phyloP scores from a whole-genome alignment of 2,329 filamentous ascomycete genomes.

The Elsinoe perseae region DNA sequence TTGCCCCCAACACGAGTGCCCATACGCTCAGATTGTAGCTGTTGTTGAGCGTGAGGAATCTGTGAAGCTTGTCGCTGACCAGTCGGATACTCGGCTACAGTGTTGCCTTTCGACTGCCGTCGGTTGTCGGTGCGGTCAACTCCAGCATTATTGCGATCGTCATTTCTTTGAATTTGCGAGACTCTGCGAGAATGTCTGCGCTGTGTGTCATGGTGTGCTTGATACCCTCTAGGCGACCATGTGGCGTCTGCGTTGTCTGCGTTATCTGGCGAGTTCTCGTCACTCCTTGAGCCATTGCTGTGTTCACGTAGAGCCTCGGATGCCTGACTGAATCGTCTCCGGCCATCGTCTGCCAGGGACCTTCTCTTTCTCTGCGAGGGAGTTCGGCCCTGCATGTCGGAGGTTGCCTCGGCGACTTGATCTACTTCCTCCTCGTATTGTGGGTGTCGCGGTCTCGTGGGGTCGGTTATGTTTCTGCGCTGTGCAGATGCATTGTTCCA shows the following conservation, averaged over 20 bases:
- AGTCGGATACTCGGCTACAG: slow-evolving; percentile 17
- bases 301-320: slow-evolving; percentile 17
- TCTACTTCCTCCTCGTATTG: neutral
- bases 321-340: slow-evolving; percentile 16
- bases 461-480: slow-evolving; percentile 7
- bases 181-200: neutral
- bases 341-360: slow-evolving; percentile 8
- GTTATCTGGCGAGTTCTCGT: neutral
- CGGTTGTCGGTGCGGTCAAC: slow-evolving; percentile 32
- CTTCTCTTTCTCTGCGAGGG: neutral
- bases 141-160: slow-evolving; percentile 19
- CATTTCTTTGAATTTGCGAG: neutral
- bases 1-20: slow-evolving; percentile 29
- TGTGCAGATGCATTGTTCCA: neutral
- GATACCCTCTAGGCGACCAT: neutral
- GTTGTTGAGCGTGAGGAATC: slow-evolving; percentile 28
- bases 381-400: slow-evolving; percentile 1
- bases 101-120: slow-evolving; percentile 25
- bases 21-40: slow-evolving; percentile 34
- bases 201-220: neutral
- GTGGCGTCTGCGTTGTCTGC: neutral
- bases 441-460: neutral
- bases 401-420: neutral
- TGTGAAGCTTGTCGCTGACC: slow-evolving; percentile 8
- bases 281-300: neutral